Conservation (phyloP, 805 yeast genomes). For the Metschnikowia reukaufii region DNA sequence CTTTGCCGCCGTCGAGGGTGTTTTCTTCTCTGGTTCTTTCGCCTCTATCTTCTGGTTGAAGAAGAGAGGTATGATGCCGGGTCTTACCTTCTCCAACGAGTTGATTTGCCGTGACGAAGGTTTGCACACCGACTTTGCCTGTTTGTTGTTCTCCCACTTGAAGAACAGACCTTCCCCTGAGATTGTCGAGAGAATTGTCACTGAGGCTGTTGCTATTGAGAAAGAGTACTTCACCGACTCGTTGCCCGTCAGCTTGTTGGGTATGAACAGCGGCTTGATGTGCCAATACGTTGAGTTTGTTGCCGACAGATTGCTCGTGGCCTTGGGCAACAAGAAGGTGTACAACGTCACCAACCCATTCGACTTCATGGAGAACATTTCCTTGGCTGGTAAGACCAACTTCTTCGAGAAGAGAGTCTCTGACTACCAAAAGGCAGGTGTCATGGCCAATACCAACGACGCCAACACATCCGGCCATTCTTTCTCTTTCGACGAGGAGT, state of each 20-base stretch:
- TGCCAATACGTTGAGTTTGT: constrained; percentile 97
- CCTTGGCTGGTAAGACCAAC: constrained; percentile 97
- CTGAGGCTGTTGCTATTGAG: constrained; percentile 94
- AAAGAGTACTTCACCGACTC: constrained; percentile 70
- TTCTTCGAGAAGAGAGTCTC: constrained; percentile 98
- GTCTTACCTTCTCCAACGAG: constrained; percentile 96
- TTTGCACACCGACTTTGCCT: constrained; percentile 97
- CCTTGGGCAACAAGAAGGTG: constrained; percentile 87
- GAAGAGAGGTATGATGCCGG: constrained; percentile 99
- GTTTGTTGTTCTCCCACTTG: constrained; percentile 89
- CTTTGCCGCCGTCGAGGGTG: constrained; percentile 98
- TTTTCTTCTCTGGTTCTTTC: constrained; percentile 96
- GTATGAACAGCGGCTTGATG: constrained; percentile 94
- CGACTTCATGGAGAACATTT: constrained; percentile 98
- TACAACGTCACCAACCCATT: constrained; percentile 91
- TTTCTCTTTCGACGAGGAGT: constrained; percentile 91
- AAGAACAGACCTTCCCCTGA: constrained; percentile 80
- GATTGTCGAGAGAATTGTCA: constrained; percentile 81
- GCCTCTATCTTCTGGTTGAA: constrained; percentile 99
- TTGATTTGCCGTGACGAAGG: constrained; percentile 98
- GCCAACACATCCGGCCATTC: constrained; percentile 49
- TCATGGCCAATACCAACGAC: constrained; percentile 74
- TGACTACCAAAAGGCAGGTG: constrained; percentile 99
- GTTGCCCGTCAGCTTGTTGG: constrained; percentile 86
- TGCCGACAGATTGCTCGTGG: constrained; percentile 90